These are phyloP conservation scores for Globisporangium sylvaticum DNA, from an alignment of 352 stramenopile genomes.

Conservation along the genomic window DNA sequence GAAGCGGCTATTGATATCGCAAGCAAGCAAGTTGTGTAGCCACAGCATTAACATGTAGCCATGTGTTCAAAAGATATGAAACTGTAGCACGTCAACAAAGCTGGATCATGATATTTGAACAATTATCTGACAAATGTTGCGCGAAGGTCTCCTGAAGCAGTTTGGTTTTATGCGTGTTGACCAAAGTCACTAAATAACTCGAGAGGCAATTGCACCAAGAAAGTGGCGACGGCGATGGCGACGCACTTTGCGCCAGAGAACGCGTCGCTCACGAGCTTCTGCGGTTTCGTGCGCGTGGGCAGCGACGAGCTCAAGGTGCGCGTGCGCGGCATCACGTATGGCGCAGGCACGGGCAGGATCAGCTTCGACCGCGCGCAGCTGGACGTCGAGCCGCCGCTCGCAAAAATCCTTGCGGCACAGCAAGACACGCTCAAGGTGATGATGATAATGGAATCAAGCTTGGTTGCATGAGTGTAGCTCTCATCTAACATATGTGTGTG, in stretches of 20 bases:
- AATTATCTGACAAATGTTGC: neutral
- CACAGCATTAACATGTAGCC: neutral
- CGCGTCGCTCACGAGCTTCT: conserved; percentile 31
- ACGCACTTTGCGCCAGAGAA: conserved; percentile 43
- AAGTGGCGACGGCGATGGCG: neutral
- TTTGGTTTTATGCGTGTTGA: too few relatives aligned
- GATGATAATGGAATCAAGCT: neutral
- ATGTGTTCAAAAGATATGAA: neutral
- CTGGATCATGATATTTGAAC: neutral
- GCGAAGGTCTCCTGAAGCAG: too few relatives aligned
- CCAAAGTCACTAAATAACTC: too few relatives aligned
- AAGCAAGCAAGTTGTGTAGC: neutral
- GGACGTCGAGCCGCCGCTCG: conserved; percentile 53
- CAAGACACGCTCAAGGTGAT: conserved; percentile 42
- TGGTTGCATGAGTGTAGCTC: neutral
- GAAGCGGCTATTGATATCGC: neutral
- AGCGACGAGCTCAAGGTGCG: conserved; percentile 48
- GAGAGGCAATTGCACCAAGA: neutral
- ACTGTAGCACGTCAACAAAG: too few relatives aligned
- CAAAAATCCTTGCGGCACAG: conserved; percentile 37
- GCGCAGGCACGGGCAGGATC: conserved; percentile 17
- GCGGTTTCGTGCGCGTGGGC: conserved; percentile 51
- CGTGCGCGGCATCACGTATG: conserved; percentile 32
- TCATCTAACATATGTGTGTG: neutral
- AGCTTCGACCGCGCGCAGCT: conserved; percentile 38